Evolutionary conservation across 352 stramenopile species (phyloP).

Genomic region (Halophytophthora batemanensis): DNA sequence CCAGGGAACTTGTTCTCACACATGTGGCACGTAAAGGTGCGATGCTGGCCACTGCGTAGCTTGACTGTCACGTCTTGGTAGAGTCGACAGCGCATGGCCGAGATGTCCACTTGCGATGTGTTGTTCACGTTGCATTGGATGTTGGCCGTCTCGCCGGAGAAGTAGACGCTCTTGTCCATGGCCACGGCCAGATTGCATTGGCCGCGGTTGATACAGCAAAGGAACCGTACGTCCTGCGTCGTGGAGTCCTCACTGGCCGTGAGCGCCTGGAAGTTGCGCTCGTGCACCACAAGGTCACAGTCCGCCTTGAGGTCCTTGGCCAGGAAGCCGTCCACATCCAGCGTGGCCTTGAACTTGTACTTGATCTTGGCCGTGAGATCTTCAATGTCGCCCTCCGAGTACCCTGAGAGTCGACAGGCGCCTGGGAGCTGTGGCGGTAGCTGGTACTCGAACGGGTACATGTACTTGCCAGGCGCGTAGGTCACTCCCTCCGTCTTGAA

Average conservation of each 20-base stretch:
- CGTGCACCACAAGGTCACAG: conserved; percentile 51
- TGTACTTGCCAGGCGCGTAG: conserved; percentile 45
- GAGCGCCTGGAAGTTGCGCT: conserved; percentile 45
- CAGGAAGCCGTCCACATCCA: conserved; percentile 59
- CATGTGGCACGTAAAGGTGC: conserved; percentile 42
- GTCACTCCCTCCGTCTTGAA: conserved; percentile 26
- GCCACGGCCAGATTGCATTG: conserved; percentile 47
- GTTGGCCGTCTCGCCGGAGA: conserved; percentile 49
- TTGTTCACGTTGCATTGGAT: conserved; percentile 69
- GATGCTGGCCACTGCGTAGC: conserved; percentile 24
- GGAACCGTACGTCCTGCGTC: conserved; percentile 45
- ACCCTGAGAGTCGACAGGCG: conserved; percentile 47
- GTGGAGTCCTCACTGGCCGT: conserved; percentile 52
- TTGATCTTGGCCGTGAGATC: conserved; percentile 61
- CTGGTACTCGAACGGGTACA: conserved; percentile 69
- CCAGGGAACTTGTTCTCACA: conserved; percentile 43
- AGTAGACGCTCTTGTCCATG: conserved; percentile 77
- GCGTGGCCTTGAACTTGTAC: conserved; percentile 76
- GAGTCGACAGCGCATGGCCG: conserved; percentile 53
- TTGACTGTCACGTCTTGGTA: conserved; percentile 50
- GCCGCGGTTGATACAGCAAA: conserved; percentile 67
- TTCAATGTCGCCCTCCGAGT: conserved; percentile 38
- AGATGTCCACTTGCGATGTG: conserved; percentile 49
- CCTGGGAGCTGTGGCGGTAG: conserved; percentile 48
- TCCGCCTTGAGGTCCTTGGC: conserved; percentile 62